These are phyloP conservation scores for Hypoxylon fragiforme DNA, from an alignment of 495 filamentous ascomycete genomes.

Conservation along the genomic window DNA sequence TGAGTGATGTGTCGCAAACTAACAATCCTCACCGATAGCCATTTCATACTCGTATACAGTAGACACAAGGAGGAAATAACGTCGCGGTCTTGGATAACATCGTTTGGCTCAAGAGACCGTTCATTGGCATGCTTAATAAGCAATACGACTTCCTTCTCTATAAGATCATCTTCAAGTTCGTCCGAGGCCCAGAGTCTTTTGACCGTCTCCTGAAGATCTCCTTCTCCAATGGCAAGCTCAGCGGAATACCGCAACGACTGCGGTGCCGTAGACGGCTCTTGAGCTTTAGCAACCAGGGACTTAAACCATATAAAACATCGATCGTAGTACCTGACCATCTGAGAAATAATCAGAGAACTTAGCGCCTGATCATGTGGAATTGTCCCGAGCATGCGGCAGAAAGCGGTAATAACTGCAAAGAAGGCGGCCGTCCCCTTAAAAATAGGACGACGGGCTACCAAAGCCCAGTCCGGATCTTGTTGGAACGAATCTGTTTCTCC, in stretches of 20 bases:
- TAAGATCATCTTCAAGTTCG: conserved; percentile 44
- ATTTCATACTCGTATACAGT: conserved; percentile 96
- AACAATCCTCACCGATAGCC: conserved; percentile 80
- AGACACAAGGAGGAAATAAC: conserved; percentile 80
- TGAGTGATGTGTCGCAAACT: conserved; percentile 74
- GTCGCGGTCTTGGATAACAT: conserved; percentile 89
- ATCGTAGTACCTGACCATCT: conserved; percentile 89
- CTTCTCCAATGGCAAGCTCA: conserved; percentile 63
- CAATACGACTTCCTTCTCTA: conserved; percentile 67
- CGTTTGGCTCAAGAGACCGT: conserved; percentile 66
- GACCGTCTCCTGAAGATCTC: conserved; percentile 67
- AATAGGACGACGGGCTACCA: conserved; percentile 76
- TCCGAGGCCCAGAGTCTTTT: conserved; percentile 64
- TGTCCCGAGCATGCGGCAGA: conserved; percentile 91
- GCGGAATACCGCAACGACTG: conserved; percentile 71
- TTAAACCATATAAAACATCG: conserved; percentile 91
- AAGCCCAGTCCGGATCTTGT: conserved; percentile 79
- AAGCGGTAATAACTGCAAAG: conserved; percentile 80
- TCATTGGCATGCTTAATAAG: conserved; percentile 68
- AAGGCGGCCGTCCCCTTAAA: conserved; percentile 93
- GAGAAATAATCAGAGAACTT: conserved; percentile 82
- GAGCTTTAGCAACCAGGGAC: conserved; percentile 61
- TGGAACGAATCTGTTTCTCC: conserved; percentile 86
- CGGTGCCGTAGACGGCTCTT: conserved; percentile 44
- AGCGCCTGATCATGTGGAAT: conserved; percentile 98